Evolutionary conservation across 2,329 filamentous ascomycete species (phyloP).

Genomic region (Cytospora schulzeri): DNA sequence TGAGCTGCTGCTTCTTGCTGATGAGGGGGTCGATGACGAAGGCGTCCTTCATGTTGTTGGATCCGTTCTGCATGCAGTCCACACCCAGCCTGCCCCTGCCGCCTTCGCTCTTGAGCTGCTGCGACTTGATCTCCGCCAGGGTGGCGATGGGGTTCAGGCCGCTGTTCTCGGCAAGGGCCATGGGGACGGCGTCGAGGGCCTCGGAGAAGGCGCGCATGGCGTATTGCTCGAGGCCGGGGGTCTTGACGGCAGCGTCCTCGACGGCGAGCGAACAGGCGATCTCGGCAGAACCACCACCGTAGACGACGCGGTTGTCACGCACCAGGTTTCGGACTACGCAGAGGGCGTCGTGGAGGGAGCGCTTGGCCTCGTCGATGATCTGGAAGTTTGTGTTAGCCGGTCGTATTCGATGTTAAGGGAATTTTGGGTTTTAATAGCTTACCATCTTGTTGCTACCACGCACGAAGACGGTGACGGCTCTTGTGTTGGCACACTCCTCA

Average conservation of each 20-base stretch:
- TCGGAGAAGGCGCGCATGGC: slow-evolving; percentile 98
- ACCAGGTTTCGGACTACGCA: slow-evolving; percentile 98
- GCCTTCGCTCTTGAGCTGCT: slow-evolving; percentile 77
- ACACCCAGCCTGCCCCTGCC: slow-evolving; percentile 74
- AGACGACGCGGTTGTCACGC: slow-evolving; percentile 93
- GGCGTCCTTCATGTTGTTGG: slow-evolving; percentile 95
- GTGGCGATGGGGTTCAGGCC: slow-evolving; percentile 95
- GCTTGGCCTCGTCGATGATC: slow-evolving; percentile 99
- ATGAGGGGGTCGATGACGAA: slow-evolving; percentile 99
- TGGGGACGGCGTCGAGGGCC: slow-evolving; percentile 88
- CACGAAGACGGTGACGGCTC: slow-evolving; percentile 95
- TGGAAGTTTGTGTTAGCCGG: slow-evolving; percentile 40
- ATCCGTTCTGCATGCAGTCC: slow-evolving; percentile 95
- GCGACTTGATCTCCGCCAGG: slow-evolving; percentile 90
- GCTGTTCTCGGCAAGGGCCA: slow-evolving; percentile 97
- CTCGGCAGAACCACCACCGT: slow-evolving; percentile 94
- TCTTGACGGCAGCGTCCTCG: slow-evolving; percentile 92
- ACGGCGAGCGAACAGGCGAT: slow-evolving; percentile 96
- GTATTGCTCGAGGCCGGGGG: slow-evolving; percentile 96
- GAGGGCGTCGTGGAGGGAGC: slow-evolving; percentile 94
- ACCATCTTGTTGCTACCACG: slow-evolving; percentile 99
- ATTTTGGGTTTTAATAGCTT: slow-evolving; percentile 36
- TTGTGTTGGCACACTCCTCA: slow-evolving; percentile 97
- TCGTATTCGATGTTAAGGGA: not conserved
- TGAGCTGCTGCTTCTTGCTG: slow-evolving; percentile 94